Percentiles rank a stretch among this genome's conserved stretches.
These are phyloP conservation scores for Sarocladium brachiariae DNA, from an alignment of 2,329 filamentous ascomycete genomes.

Conservation along the genomic window DNA sequence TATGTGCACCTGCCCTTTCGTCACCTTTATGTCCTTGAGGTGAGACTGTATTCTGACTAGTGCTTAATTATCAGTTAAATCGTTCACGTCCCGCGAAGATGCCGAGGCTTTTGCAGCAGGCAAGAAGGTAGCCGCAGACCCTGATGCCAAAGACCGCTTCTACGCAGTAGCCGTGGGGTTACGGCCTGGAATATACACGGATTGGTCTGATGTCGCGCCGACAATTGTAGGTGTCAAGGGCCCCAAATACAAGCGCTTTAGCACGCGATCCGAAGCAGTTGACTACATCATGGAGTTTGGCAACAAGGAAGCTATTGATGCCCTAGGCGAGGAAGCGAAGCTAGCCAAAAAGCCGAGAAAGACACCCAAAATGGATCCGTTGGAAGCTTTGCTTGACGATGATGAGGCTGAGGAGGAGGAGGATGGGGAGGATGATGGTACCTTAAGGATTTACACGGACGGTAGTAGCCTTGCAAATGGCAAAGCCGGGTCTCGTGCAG, in stretches of 20 bases:
- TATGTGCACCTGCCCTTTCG: constrained; percentile 37
- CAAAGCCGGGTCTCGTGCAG: constrained; percentile 44
- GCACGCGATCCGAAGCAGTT: constrained; percentile 64
- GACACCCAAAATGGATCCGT: background rate
- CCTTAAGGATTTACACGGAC: constrained; percentile 52
- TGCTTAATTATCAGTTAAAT: constrained; percentile 56
- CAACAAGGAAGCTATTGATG: constrained; percentile 35
- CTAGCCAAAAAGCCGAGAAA: constrained; percentile 12
- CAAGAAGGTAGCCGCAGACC: constrained; percentile 32
- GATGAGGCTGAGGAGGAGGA: constrained; percentile 17
- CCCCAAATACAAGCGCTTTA: constrained; percentile 63
- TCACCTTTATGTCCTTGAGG: too few relatives aligned
- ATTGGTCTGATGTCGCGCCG: constrained; percentile 63
- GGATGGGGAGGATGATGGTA: constrained; percentile 21
- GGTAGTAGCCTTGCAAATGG: constrained; percentile 57
- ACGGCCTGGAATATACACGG: constrained; percentile 51
- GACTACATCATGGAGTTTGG: constrained; percentile 57
- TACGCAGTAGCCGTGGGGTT: constrained; percentile 57
- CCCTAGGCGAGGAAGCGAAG: constrained; percentile 27
- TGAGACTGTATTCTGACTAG: background rate
- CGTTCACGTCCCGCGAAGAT: constrained; percentile 65
- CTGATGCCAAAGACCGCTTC: constrained; percentile 37
- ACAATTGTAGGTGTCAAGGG: constrained; percentile 70
- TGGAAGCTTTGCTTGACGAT: constrained; percentile 12
- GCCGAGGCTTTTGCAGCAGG: constrained; percentile 73